Base-by-base conservation (phyloP, 1,284 basidiomycete genomes). In the Irpex rosettiformis region DNA sequence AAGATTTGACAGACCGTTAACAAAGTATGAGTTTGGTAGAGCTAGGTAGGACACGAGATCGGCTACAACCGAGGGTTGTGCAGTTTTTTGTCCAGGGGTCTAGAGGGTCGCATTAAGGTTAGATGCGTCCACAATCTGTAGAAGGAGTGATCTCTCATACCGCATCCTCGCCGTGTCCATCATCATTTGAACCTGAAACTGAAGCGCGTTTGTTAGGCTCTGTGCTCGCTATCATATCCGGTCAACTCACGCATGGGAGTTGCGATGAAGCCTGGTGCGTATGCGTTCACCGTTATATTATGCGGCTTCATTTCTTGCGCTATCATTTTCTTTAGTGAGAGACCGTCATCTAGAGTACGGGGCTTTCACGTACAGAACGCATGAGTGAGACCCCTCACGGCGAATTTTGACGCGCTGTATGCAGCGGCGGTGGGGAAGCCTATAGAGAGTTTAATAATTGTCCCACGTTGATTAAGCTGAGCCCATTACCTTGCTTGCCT, bases 361-460 rank as follows among this genome's bases (percentile, higher is more conserved):
- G 42, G 18, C 30, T 7, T 33, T 10, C 7, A 45, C 42, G 42
- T 45, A 45, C 42, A 45, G 16, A 45, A 18, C n/a, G 21, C 42
- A 45, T 45, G 42, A 10, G 75, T 77, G 56, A 78, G 67, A 2
- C 74, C 73, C 18, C 75, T 65, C 10, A 77, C 73, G 4, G 75
- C 78, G 62, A 77, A 77, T 66, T 79, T 79, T 28, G 74, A 74
- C 29, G 71, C 67, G 55, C 64, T 70, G 62, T 75, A 76, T 11
- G 73, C 42, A 7, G 16, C 42, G 42, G 21, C 16, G 7, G 13
- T 45, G 7, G 42, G 16, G 16, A 18, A 21, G 18, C 42, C 42
- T 45, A 18, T 6, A 45, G 18, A n/a, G 7, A 45, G 42, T 16
- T 45, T n/a, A 45, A 21, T 21, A 45, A n/a, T n/a, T 18, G 18